A percentile compares a stretch with the other conserved stretches of the same genome.
Evolutionary conservation across 2,329 filamentous ascomycete species (phyloP).

Genomic region (Fusarium floridanum): DNA sequence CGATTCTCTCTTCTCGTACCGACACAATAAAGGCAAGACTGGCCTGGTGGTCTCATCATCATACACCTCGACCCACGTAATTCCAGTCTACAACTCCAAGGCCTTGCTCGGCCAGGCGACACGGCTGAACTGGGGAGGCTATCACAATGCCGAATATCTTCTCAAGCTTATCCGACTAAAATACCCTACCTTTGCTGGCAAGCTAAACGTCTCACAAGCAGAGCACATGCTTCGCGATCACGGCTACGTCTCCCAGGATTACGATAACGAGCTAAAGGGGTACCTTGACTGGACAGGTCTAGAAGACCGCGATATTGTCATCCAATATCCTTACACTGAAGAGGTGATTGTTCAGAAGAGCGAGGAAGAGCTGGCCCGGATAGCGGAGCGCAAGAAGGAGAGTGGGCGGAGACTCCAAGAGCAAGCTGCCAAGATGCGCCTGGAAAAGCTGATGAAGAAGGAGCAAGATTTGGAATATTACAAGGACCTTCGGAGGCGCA

Average conservation of each 20-base stretch:
- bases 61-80: conserved; percentile 93
- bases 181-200: conserved; percentile 89
- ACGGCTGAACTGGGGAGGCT: conserved; percentile 93
- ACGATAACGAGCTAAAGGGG: conserved; percentile 79
- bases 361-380: conserved; percentile 89
- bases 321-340: conserved; percentile 95
- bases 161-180: conserved; percentile 91
- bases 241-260: conserved; percentile 89
- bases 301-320: conserved; percentile 87
- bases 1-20: conserved; percentile 96
- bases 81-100: conserved; percentile 90
- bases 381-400: conserved; percentile 95
- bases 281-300: conserved; percentile 93
- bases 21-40: conserved; percentile 88
- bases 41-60: conserved; percentile 93
- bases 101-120: conserved; percentile 87
- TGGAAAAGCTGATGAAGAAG: conserved; percentile 95
- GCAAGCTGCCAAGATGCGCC: conserved; percentile 95
- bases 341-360: conserved; percentile 92
- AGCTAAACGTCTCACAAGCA: conserved; percentile 87
- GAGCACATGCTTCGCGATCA: conserved; percentile 90
- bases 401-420: conserved; percentile 92
- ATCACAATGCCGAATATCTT: conserved; percentile 90
- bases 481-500: conserved; percentile 80
- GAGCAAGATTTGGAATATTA: conserved; percentile 96